phyloP scores from a whole-genome alignment of 257 asterid genomes.

The Anisodus acutangulus region DNA sequence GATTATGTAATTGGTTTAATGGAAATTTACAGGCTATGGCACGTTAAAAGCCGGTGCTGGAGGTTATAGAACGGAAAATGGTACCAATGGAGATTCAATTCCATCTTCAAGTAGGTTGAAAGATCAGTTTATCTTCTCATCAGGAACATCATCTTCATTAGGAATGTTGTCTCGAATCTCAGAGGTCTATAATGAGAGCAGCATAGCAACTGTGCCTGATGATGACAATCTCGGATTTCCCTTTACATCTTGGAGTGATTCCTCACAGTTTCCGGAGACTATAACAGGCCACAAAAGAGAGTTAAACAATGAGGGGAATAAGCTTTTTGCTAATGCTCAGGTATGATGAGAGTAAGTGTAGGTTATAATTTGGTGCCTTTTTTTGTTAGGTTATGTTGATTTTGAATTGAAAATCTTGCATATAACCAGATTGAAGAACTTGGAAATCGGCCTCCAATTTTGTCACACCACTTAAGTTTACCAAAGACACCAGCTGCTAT shows the following conservation, averaged over 20 bases:
- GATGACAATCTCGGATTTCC: conserved; percentile 50
- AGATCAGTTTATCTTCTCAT: conserved; percentile 37
- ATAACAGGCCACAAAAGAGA: conserved; percentile 61
- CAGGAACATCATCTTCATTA: conserved; percentile 49
- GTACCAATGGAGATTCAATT: conserved; percentile 40
- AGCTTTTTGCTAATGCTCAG: conserved; percentile 43
- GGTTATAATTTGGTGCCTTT: neutral
- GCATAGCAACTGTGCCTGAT: conserved; percentile 30
- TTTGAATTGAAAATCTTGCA: neutral
- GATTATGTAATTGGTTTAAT: neutral
- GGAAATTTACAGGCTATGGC: conserved; percentile 54
- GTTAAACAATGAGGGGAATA: conserved; percentile 48
- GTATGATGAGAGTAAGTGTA: conserved; percentile 34
- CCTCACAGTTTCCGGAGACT: conserved; percentile 51
- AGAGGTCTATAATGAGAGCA: conserved; percentile 55
- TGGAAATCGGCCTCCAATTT: conserved; percentile 45
- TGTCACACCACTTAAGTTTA: conserved; percentile 72
- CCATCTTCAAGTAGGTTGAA: conserved; percentile 40
- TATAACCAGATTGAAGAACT: conserved; percentile 50
- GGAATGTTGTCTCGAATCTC: conserved; percentile 61
- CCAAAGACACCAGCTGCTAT: conserved; percentile 63
- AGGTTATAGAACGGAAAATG: conserved; percentile 46
- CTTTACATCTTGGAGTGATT: conserved; percentile 59
- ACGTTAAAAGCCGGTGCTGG: conserved; percentile 32
- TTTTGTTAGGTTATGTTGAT: neutral